These are phyloP conservation scores for Apiospora saccharicola DNA, from an alignment of 2,329 filamentous ascomycete genomes.

Conservation along the genomic window DNA sequence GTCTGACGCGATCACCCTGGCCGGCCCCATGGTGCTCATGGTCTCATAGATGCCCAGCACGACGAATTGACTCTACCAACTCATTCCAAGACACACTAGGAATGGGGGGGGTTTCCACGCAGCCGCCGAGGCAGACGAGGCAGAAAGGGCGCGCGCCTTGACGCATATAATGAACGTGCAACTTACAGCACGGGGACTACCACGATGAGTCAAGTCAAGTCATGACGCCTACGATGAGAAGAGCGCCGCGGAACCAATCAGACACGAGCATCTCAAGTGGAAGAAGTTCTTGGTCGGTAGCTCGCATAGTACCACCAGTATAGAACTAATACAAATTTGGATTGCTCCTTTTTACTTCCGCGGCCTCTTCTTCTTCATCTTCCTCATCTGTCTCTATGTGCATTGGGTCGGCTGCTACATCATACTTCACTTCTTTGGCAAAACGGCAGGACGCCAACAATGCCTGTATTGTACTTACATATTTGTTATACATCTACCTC, in stretches of 20 bases:
- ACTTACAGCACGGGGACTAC: background rate
- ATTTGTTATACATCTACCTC: conserved; percentile 8
- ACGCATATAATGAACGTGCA: conserved; percentile 8
- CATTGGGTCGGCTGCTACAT: background rate
- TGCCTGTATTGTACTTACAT: conserved; percentile 14
- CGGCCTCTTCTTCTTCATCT: conserved; percentile 1
- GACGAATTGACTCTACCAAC: background rate
- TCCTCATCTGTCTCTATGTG: conserved; percentile 10
- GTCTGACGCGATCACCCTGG: conserved; percentile 70
- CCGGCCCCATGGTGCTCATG: conserved; percentile 67
- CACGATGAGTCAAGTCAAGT: conserved; percentile 13
- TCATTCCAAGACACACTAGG: background rate
- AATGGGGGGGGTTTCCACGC: background rate
- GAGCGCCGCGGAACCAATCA: conserved; percentile 19
- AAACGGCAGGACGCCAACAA: background rate
- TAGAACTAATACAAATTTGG: conserved; percentile 24
- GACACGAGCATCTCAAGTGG: conserved; percentile 17
- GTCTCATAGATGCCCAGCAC: conserved; percentile 49
- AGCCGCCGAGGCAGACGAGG: conserved; percentile 5
- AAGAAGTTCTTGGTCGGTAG: conserved; percentile 25
- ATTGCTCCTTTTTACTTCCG: conserved; percentile 12
- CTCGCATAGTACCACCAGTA: conserved; percentile 26
- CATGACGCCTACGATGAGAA: conserved; percentile 17
- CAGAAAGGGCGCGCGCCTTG: background rate
- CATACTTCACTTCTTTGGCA: conserved; percentile 21